These are phyloP conservation scores for Sclerotinia glacialis DNA, from an alignment of 2,329 filamentous ascomycete genomes.

Conservation along the genomic window DNA sequence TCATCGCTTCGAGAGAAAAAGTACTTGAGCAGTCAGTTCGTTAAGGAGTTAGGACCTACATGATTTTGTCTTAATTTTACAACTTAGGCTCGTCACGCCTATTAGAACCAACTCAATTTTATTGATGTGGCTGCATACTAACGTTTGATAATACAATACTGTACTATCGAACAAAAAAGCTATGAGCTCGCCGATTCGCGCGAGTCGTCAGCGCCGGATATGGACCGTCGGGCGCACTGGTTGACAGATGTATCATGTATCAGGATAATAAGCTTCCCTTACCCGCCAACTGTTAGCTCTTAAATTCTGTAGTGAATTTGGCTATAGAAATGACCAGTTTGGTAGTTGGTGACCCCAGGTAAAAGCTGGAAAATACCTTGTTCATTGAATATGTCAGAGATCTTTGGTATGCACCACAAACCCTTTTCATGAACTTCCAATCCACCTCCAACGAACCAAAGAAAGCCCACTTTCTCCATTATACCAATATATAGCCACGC, in stretches of 20 bases:
- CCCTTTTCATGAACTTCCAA: conserved; percentile 9
- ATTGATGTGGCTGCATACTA: conserved; percentile 22
- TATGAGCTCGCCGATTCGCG: conserved; percentile 20
- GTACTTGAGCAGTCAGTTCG: background rate
- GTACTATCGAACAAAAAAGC: conserved; percentile 21
- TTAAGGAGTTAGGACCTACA: background rate
- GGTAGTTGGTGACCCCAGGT: background rate
- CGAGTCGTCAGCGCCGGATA: conserved; percentile 23
- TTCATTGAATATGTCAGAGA: conserved; percentile 6
- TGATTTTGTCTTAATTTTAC: conserved; percentile 7
- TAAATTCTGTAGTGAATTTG: background rate
- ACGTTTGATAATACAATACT: conserved; percentile 16
- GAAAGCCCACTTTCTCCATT: conserved; percentile 15
- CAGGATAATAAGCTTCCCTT: conserved; percentile 17
- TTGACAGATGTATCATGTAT: conserved; percentile 12
- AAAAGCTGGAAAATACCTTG: conserved; percentile 18
- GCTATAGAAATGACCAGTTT: background rate
- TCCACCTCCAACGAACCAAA: conserved; percentile 2
- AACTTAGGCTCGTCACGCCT: conserved; percentile 9
- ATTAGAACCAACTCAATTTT: conserved; percentile 15
- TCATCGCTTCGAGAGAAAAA: conserved; percentile 9
- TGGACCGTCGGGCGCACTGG: conserved; percentile 19
- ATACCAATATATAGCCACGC: conserved; percentile 17
- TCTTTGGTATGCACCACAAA: conserved; percentile 16
- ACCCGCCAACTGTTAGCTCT: conserved; percentile 14